Base-by-base conservation (phyloP, 495 filamentous ascomycete species). In the Neurospora hispaniola region DNA sequence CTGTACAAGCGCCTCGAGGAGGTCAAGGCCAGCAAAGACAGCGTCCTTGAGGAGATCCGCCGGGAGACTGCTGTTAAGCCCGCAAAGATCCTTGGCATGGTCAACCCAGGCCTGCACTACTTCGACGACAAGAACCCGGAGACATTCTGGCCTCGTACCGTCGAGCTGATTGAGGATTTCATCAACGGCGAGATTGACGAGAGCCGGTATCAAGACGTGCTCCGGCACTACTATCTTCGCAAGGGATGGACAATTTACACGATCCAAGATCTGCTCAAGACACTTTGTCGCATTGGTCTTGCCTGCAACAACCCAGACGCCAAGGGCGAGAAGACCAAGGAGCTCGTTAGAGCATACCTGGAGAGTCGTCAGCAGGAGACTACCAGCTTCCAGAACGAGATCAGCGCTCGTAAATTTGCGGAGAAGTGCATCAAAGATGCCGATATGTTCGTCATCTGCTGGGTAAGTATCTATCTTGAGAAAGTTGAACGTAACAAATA, bases 191-290 rank as follows among this genome's bases (percentile, higher is more conserved):
- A 97, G 48, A 84, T 94, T 40, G 96, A 98, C 59, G 87, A 92
- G 75, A 82, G 83, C 42, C 88, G 91, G 38, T 91, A 96, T 70
- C 95, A 99, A 78, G 96, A 98, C 76, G 91, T 91, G 6, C 86
- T 99, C 23, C 90, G 96, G 7, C 92, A 91, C 72, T 96, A 90
- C 78, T 98, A 97, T 80, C 85, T 98, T 71, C 89, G 90, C 80
- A 89, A 88, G 75, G 96, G 96, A 23, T 98, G 94, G 89, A 91
- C 91, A 73, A 81, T 99, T 20, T 98, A 98, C 81, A 91, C 91
- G 54, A 89, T 98, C 74, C 92, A 94, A 74, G 93, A 95, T 77
- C 89, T 98, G 69, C 87, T 97, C 71, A 86, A 87, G 73, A 88
- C 89, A 1, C 89, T 97, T 69, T 87, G 90, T 48, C 90, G 93